These are phyloP conservation scores for Aspergillus wentii DNA, from an alignment of 495 filamentous ascomycete species.

Conservation along the genomic window DNA sequence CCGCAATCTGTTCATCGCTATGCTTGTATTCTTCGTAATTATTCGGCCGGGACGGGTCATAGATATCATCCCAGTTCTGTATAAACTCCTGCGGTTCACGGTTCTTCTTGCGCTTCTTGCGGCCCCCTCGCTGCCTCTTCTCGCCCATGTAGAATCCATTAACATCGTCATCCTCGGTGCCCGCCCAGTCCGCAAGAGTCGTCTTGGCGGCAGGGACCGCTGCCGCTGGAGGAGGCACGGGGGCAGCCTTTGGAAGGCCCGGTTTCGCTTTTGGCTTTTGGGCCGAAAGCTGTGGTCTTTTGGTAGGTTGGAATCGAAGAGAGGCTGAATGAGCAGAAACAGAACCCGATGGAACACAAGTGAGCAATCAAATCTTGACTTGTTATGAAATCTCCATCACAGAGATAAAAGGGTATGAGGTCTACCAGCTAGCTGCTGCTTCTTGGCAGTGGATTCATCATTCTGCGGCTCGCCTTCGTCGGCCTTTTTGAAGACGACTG, in stretches of 20 bases:
- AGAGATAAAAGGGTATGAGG: conserved; percentile 30
- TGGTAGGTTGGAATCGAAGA: conserved; percentile 84
- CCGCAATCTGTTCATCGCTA: conserved; percentile 76
- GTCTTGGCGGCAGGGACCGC: conserved; percentile 44
- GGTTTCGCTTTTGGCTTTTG: conserved; percentile 67
- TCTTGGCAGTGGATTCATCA: conserved; percentile 60
- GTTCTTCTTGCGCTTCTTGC: conserved; percentile 84
- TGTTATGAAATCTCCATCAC: no score
- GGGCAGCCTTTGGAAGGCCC: conserved; percentile 34
- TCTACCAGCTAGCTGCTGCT: conserved; percentile 67
- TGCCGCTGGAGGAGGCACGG: conserved; percentile 16
- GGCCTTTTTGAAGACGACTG: conserved; percentile 68
- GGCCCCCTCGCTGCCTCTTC: conserved; percentile 72
- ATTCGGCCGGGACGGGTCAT: conserved; percentile 80
- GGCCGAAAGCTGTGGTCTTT: conserved; percentile 62
- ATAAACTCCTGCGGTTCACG: conserved; percentile 52
- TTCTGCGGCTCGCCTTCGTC: conserved; percentile 41
- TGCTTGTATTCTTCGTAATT: conserved; percentile 81
- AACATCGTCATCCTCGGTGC: conserved; percentile 70
- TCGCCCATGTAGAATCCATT: conserved; percentile 57
- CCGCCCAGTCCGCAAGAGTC: conserved; percentile 81
- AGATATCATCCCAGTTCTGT: conserved; percentile 91
- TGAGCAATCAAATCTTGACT: conserved; percentile 46
- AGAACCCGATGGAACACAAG: conserved; percentile 30
- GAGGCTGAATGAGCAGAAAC: conserved; percentile 45